A percentile compares a stretch with the other conserved stretches of the same genome.
Evolutionary conservation across 345 rosid genomes (phyloP).

Genomic region (Sapria himalayana): DNA sequence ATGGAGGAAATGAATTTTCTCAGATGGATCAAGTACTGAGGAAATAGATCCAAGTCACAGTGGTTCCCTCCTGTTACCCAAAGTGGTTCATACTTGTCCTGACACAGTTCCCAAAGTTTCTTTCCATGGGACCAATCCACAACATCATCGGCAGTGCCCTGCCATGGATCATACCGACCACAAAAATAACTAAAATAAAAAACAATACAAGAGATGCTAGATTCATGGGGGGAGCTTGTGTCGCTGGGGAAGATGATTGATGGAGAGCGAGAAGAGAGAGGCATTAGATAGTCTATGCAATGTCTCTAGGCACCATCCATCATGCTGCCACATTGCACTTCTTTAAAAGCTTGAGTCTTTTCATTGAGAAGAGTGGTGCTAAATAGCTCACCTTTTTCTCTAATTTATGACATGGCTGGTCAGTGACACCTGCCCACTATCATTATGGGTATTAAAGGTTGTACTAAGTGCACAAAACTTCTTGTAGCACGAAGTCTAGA

Average conservation of each 20-base stretch:
- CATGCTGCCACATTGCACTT: neutral
- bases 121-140: slow-evolving; percentile 84
- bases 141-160: slow-evolving; percentile 90
- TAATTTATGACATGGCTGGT: too few species aligned
- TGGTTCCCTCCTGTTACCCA: slow-evolving; percentile 93
- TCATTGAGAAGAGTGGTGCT: too few species aligned
- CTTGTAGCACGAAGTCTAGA: too few species aligned
- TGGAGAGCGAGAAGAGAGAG: neutral
- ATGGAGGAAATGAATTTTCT: slow-evolving; percentile 67
- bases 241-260: neutral
- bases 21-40: slow-evolving; percentile 69
- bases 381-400: too few species aligned
- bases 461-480: too few species aligned
- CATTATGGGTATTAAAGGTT: too few species aligned
- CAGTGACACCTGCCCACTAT: too few species aligned
- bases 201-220: neutral
- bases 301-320: neutral
- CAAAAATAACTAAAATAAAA: neutral
- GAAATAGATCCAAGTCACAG: slow-evolving; percentile 65
- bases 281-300: neutral
- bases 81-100: slow-evolving; percentile 74
- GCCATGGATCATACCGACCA: slow-evolving; percentile 7
- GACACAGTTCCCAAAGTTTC: slow-evolving; percentile 67
- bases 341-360: neutral
- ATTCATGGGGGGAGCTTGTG: neutral